Percentiles rank a stretch among this genome's conserved stretches.
Evolutionary conservation across 169 alveolate species (phyloP).

Genomic region (Eimeria acervulina): DNA sequence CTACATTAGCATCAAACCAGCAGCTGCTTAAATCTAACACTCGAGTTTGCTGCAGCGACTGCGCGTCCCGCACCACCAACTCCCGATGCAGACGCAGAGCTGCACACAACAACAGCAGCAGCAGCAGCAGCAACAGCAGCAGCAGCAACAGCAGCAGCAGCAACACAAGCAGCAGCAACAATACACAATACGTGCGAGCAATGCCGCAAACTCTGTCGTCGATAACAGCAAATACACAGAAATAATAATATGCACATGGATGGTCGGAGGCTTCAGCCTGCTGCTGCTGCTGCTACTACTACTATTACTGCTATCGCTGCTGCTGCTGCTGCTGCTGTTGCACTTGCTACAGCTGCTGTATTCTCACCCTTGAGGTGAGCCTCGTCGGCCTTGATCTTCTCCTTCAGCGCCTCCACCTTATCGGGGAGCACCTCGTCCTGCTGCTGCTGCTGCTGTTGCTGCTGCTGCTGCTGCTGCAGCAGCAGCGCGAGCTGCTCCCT

Average conservation of each 20-base stretch:
- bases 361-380: slow-evolving; percentile 31
- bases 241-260: neutral
- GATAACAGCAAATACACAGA: neutral
- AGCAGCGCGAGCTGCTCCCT: slow-evolving; percentile 26
- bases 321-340: slow-evolving; percentile 5
- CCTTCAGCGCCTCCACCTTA: neutral
- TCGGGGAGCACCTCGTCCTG: neutral
- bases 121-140: neutral
- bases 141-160: neutral
- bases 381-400: slow-evolving; percentile 1
- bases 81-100: slow-evolving; percentile 30
- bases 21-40: slow-evolving; percentile 18
- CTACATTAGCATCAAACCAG: slow-evolving; percentile 18
- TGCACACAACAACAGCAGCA: slow-evolving; percentile 2
- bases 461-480: slow-evolving; percentile 62
- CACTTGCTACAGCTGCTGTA: slow-evolving; percentile 19
- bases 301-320: neutral
- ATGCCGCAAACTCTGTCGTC: too few relatives aligned
- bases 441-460: slow-evolving; percentile 52
- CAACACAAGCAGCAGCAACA: neutral
- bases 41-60: neutral
- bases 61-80: neutral
- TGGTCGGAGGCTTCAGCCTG: neutral
- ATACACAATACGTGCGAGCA: too few relatives aligned
- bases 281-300: neutral